Evolutionary conservation across 108 stramenopile species (phyloP), one percentile per base, ranked within the genome.

Genomic region (Seminavis robusta): DNA sequence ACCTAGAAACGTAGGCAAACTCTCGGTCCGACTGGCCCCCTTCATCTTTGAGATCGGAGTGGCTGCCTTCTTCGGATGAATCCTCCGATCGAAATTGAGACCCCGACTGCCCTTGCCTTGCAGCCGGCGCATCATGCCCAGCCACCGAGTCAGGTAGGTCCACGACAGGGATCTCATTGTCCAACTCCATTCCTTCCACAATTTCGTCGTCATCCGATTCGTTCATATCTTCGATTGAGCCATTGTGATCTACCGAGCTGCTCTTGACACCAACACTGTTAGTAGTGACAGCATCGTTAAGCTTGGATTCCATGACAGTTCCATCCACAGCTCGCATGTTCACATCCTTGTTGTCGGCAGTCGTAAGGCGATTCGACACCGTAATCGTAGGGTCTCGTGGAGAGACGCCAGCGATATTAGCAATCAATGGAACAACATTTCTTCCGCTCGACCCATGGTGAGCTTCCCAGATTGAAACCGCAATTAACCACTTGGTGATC

Each of bases 391-490:
- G n/a, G n/a, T n/a, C n/a, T n/a, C n/a, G n/a, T n/a, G n/a, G n/a
- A n/a, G n/a, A n/a, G n/a, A n/a, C n/a, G n/a, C n/a, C n/a, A n/a
- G n/a, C n/a, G n/a, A n/a, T 43, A 21, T 43, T 21, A 6, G 42
- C 42, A 21, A 43, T 43, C 15, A 43, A 15, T 8, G 77, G 67
- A 24, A 78, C 38, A 21, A 83, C 33, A n/a, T 69, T 75, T 4
- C 55, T 52, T 17, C 92, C 92, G 19, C 64, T 59, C 7, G 88
- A 88, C 0, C 92, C 92, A 48, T 90, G 88, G 54, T 89, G 84
- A 11, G 67, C 31, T 30, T 93, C 86, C 16, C 83, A 63, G 10
- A 64, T 80, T 30, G 63, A 57, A 17, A 76, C 51, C 21, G 69
- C 51, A 19, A 58, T 64, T 19, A 90, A 32, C 92, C 92, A 93